Conservation (phyloP, 176 grass and related monocot genomes). For the Musa itinerans region DNA sequence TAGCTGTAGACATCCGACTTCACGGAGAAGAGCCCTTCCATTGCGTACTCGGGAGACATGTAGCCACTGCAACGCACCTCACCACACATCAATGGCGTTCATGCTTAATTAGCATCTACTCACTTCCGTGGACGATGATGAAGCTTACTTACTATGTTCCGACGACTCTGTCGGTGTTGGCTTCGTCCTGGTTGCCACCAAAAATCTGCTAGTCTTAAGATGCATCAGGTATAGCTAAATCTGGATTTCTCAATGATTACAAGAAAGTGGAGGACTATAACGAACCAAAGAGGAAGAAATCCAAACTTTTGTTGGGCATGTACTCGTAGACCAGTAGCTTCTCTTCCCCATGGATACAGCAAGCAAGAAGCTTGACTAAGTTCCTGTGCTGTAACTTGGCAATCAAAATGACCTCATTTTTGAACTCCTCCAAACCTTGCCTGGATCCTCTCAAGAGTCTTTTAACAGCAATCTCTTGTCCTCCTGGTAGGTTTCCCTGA, state of each 20-base stretch:
- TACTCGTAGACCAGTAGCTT: slow-evolving; percentile 40
- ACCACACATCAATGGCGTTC: too few relatives aligned
- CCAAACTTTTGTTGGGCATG: slow-evolving; percentile 41
- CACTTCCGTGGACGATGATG: too few relatives aligned
- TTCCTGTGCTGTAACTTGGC: slow-evolving; percentile 45
- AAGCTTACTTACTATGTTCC: background rate
- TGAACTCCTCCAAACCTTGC: slow-evolving; percentile 40
- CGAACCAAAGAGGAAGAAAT: slow-evolving; percentile 45
- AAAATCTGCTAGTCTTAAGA: too few relatives aligned
- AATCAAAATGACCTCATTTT: slow-evolving; percentile 32
- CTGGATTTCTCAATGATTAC: background rate
- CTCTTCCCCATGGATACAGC: slow-evolving; percentile 26
- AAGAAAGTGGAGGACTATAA: slow-evolving; percentile 3
- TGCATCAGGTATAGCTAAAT: background rate
- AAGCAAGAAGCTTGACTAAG: slow-evolving; percentile 37
- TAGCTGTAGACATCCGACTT: slow-evolving; percentile 7
- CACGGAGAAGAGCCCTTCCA: slow-evolving; percentile 4
- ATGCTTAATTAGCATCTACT: too few relatives aligned
- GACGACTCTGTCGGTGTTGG: too few relatives aligned
- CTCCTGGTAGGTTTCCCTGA: background rate
- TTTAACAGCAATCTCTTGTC: background rate
- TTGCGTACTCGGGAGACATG: slow-evolving; percentile 9
- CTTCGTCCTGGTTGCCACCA: too few relatives aligned
- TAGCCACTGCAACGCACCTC: background rate
- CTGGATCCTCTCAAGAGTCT: slow-evolving; percentile 13